Evolutionary conservation across 2,329 filamentous ascomycete species (phyloP).

Genomic region (Talaromyces sp.): DNA sequence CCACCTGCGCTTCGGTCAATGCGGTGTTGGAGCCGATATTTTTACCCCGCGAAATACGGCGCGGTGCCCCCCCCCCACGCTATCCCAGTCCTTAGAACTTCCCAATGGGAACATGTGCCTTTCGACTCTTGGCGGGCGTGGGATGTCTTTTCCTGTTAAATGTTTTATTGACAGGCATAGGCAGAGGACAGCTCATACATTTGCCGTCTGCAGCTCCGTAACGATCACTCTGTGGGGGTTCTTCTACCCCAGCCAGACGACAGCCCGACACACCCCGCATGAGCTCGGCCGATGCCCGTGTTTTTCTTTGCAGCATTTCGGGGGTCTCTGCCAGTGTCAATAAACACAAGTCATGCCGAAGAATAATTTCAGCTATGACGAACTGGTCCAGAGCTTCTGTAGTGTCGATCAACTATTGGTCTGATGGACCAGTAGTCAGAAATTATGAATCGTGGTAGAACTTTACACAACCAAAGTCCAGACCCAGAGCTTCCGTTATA

Average conservation of each 20-base stretch:
- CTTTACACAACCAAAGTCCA: background rate
- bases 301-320: background rate
- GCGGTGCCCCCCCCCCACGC: conserved; percentile 4
- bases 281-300: background rate
- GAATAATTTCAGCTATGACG: background rate
- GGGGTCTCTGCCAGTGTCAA: background rate
- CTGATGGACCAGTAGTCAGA: background rate
- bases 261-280: background rate
- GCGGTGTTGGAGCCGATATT: conserved; percentile 6
- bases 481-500: background rate
- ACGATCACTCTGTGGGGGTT: background rate
- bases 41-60: conserved; percentile 2
- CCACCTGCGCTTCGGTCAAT: background rate
- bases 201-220: background rate
- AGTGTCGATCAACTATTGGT: background rate
- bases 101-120: background rate
- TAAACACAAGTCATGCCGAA: background rate
- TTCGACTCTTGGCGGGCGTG: background rate
- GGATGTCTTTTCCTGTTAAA: background rate
- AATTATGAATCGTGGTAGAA: no score
- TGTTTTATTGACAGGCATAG: background rate
- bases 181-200: background rate
- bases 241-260: background rate
- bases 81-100: background rate
- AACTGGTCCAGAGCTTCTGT: background rate